These are phyloP conservation scores for Iodosphaeria phyllophila DNA, from an alignment of 2,329 filamentous ascomycete species.

Conservation along the genomic window DNA sequence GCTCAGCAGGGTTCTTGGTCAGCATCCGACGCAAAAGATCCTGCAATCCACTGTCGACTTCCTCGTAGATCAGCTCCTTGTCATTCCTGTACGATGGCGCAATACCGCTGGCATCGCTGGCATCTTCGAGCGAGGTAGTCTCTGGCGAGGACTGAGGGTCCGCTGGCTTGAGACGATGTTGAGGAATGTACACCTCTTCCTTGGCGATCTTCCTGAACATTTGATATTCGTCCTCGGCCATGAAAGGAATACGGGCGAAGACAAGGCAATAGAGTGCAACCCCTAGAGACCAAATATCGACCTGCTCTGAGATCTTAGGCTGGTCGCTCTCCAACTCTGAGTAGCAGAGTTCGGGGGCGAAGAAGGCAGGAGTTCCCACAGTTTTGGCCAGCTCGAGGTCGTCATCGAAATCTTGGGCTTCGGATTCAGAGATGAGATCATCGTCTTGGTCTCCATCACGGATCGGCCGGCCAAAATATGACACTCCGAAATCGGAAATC, in stretches of 20 bases:
- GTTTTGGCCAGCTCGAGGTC: conserved; percentile 96
- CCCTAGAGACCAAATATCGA: conserved; percentile 93
- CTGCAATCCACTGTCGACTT: conserved; percentile 60
- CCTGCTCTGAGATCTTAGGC: conserved; percentile 74
- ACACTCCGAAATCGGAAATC: conserved; percentile 97
- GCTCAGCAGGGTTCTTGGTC: conserved; percentile 72
- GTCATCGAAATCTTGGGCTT: conserved; percentile 75
- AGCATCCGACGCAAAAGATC: conserved; percentile 68
- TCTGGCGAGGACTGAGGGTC: conserved; percentile 38
- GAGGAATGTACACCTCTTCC: conserved; percentile 73
- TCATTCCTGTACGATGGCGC: conserved; percentile 54
- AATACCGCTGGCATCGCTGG: no score
- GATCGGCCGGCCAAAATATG: conserved; percentile 81
- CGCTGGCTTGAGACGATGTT: conserved; percentile 60
- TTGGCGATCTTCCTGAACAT: conserved; percentile 86
- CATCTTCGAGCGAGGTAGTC: conserved; percentile 33
- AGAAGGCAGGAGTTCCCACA: conserved; percentile 92
- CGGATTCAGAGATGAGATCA: conserved; percentile 58
- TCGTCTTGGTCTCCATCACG: conserved; percentile 67
- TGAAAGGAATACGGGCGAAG: conserved; percentile 82
- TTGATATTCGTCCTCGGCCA: conserved; percentile 78
- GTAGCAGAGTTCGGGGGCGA: conserved; percentile 89
- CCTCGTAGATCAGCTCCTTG: conserved; percentile 67
- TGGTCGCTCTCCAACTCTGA: conserved; percentile 54
- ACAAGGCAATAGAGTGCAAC: conserved; percentile 93